Base-by-base conservation (phyloP, 1,139 yeast species). In the Suhomyces guaymorum region DNA sequence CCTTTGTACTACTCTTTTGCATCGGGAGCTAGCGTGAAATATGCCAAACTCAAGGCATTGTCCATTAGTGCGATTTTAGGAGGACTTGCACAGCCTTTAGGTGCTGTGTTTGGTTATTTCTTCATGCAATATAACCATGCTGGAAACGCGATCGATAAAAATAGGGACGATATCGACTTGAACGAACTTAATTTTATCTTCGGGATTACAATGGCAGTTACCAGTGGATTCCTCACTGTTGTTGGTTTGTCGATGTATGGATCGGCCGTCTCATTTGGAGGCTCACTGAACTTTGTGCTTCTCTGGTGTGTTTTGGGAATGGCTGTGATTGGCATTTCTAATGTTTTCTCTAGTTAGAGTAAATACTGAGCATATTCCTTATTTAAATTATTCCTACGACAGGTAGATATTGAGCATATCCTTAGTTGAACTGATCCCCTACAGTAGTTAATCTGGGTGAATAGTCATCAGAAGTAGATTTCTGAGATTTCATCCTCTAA, bases 231-330 rank as follows among this genome's bases (percentile, higher is more conserved):
- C 52, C 65, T 90, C 48, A 69, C 85, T 0, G 84, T 84, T 15
- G 83, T 90, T 35, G 86, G 90, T 1, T 60, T 89, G 28, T 90
- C 90, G 44, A 86, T 90, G 95, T 83, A 86, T 56, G 83, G 88
- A 0, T 75, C 87, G 20, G 82, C 92, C 1, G 76, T 84, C 13
- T 66, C 77, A 1, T 84, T 82, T 58, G 87, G 89, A 8, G 89
- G 88, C 5, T 61, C 68, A 26, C 73, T 74, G 39, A 75, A 71
- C 31, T 62, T 57, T 28, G 81, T 77, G 2, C 57, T 80, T 41
- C 43, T 61, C n/a, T 78, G 82, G 81, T 63, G 73, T 39, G 50
- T 75, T 15, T 31, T 64, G 5, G 84, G 84, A 4, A 67, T 75
- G 48, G 39, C 55, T 13, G 47, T 65, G 4, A 69, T 70, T 29